Percentiles rank a stretch among this genome's conserved stretches.
phyloP scores from a whole-genome alignment of 257 asterid genomes.

The Ilex asprella region DNA sequence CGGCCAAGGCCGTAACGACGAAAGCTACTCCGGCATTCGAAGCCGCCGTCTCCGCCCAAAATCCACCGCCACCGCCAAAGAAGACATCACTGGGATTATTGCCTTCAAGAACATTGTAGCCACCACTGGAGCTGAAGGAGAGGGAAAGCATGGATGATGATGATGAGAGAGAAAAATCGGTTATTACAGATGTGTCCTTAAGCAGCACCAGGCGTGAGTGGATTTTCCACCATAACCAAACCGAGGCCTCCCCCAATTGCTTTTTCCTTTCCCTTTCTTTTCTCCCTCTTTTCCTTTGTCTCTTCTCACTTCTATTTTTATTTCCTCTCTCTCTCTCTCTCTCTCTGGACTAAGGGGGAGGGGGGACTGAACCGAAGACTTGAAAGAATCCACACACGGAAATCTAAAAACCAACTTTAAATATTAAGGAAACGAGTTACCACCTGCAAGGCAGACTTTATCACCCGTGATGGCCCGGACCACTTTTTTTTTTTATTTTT shows the following conservation, averaged over 20 bases:
- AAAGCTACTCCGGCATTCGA: slow-evolving; percentile 49
- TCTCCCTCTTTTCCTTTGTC: slow-evolving; percentile 2
- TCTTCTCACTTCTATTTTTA: slow-evolving; percentile 12
- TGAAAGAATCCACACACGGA: no score
- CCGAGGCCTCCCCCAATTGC: slow-evolving; percentile 31
- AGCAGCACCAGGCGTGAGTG: slow-evolving; percentile 24
- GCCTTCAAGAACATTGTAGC: slow-evolving; percentile 16
- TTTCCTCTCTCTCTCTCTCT: slow-evolving; percentile 10
- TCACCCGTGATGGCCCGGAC: no score
- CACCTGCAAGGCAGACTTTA: no score
- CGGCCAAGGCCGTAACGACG: slow-evolving; percentile 75
- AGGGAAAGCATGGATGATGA: slow-evolving; percentile 15
- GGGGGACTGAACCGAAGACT: no score
- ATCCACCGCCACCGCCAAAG: slow-evolving; percentile 25
- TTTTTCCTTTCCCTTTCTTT: background rate
- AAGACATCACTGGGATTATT: no score
- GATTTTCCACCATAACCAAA: slow-evolving; percentile 60
- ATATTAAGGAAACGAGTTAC: no score
- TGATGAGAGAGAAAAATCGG: background rate
- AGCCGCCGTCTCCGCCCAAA: slow-evolving; percentile 38
- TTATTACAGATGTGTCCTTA: no score
- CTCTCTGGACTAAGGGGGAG: no score
- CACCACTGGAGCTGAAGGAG: slow-evolving; percentile 7
- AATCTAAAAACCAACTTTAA: no score
- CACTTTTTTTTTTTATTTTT: no score